Conservation (phyloP, 768 basidiomycete genomes). For the Lactarius hatsudake region DNA sequence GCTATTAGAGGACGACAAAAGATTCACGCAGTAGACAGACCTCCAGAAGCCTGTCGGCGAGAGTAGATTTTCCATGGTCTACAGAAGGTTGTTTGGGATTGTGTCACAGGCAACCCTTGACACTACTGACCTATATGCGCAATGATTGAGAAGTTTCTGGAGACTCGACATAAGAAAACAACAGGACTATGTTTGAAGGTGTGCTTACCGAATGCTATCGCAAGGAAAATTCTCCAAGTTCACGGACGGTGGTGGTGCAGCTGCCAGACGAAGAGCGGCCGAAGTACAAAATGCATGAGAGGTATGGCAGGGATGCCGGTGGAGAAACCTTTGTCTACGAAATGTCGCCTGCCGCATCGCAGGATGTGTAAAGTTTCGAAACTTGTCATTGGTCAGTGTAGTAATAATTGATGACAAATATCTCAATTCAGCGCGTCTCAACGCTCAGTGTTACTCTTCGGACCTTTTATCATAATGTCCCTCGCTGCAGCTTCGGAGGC, state of each 20-base stretch:
- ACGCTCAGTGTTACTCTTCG: neutral
- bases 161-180: neutral
- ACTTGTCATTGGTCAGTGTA: neutral
- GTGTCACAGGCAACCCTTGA: neutral
- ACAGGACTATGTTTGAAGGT: slow-evolving; percentile 1
- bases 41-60: slow-evolving; percentile 86
- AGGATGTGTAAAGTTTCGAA: neutral
- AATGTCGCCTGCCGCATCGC: slow-evolving; percentile 36
- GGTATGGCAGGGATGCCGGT: neutral
- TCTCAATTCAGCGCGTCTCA: neutral
- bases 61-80: slow-evolving; percentile 96
- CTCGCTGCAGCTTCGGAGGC: slow-evolving; percentile 76
- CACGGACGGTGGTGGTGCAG: slow-evolving; percentile 27
- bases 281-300: slow-evolving; percentile 16
- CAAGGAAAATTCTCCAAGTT: slow-evolving; percentile 63
- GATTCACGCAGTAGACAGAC: slow-evolving; percentile 38
- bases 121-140: slow-evolving; percentile 80
- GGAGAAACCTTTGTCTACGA: slow-evolving; percentile 28
- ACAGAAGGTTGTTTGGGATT: slow-evolving; percentile 5
- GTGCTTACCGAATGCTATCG: slow-evolving; percentile 61
- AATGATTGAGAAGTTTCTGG: slow-evolving; percentile 92
- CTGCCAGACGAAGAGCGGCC: neutral
- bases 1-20: slow-evolving; percentile 25
- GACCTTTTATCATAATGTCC: slow-evolving; percentile 44
- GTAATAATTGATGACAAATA: slow-evolving; percentile 23